These are phyloP conservation scores for Suillus fuscotomentosus DNA, from an alignment of 768 basidiomycete genomes.

Conservation along the genomic window DNA sequence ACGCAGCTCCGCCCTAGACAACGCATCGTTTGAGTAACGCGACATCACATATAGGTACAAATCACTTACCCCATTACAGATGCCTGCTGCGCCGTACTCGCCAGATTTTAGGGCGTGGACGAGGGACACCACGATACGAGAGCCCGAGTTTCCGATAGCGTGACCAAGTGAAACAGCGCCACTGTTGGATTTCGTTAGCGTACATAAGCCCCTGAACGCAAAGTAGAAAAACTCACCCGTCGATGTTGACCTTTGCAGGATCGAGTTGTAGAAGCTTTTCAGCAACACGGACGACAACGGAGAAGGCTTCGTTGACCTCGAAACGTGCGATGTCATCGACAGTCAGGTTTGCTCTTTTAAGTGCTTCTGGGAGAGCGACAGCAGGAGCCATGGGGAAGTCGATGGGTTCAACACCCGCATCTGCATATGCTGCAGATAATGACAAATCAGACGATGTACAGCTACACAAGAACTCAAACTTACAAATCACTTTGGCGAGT, in stretches of 20 bases:
- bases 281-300: conserved; percentile 86
- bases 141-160: conserved; percentile 94
- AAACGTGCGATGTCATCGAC: conserved; percentile 85
- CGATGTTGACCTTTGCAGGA: conserved; percentile 85
- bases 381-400: conserved; percentile 97
- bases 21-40: conserved; percentile 13
- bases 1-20: conserved; percentile 84
- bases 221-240: conserved; percentile 55
- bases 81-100: conserved; percentile 92
- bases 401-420: conserved; percentile 94
- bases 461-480: conserved; percentile 28
- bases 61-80: conserved; percentile 90
- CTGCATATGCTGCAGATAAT: conserved; percentile 75
- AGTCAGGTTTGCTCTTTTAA: conserved; percentile 85
- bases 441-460: not conserved
- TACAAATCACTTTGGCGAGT: conserved; percentile 90
- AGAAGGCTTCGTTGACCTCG: conserved; percentile 99
- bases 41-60: not conserved
- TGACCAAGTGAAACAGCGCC: conserved; percentile 96
- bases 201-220: not conserved
- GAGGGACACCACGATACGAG: conserved; percentile 91
- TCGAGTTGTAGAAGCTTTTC: conserved; percentile 89
- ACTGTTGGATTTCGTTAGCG: conserved; percentile 41
- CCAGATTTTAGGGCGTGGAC: conserved; percentile 89
- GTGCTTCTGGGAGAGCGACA: conserved; percentile 82